Evolutionary conservation across 176 grass and related monocot genomes (phyloP).

Genomic region (Canna indica): DNA sequence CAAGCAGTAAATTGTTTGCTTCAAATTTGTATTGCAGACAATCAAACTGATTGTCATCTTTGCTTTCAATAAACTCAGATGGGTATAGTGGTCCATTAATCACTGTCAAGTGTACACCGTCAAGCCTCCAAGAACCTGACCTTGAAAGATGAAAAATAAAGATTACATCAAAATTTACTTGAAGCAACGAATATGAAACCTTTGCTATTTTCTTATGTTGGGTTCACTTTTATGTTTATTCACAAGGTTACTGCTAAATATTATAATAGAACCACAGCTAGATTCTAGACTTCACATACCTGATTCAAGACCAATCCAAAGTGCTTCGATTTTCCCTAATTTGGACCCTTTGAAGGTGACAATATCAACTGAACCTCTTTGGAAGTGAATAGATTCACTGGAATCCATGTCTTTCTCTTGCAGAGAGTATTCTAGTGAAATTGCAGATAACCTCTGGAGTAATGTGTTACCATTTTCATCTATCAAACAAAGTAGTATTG

Average conservation of each 20-base stretch:
- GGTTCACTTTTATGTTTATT: not conserved
- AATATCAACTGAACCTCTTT: constrained; percentile 53
- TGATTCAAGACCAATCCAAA: constrained; percentile 96
- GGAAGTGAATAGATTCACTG: constrained; percentile 37
- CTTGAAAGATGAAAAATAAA: constrained; percentile 29
- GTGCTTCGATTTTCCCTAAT: constrained; percentile 52
- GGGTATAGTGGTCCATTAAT: constrained; percentile 33
- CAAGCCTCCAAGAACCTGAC: constrained; percentile 88
- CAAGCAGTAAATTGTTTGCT: constrained; percentile 33
- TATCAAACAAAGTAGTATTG: constrained; percentile 59
- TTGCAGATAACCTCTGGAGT: constrained; percentile 51
- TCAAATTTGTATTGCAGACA: constrained; percentile 62
- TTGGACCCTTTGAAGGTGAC: constrained; percentile 55
- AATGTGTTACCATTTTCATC: constrained; percentile 49
- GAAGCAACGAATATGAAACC: not conserved
- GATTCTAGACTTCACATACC: constrained; percentile 32
- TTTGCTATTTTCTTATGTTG: not conserved
- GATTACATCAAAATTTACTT: constrained; percentile 6
- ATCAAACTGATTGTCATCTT: constrained; percentile 30
- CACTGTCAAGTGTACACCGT: constrained; percentile 58
- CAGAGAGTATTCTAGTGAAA: constrained; percentile 31
- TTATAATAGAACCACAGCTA: not conserved
- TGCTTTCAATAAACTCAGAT: constrained; percentile 20
- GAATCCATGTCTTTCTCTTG: constrained; percentile 16
- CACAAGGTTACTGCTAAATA: not conserved